Conservation (phyloP, 2,329 filamentous ascomycete species). For the Colletotrichum gigasporum region DNA sequence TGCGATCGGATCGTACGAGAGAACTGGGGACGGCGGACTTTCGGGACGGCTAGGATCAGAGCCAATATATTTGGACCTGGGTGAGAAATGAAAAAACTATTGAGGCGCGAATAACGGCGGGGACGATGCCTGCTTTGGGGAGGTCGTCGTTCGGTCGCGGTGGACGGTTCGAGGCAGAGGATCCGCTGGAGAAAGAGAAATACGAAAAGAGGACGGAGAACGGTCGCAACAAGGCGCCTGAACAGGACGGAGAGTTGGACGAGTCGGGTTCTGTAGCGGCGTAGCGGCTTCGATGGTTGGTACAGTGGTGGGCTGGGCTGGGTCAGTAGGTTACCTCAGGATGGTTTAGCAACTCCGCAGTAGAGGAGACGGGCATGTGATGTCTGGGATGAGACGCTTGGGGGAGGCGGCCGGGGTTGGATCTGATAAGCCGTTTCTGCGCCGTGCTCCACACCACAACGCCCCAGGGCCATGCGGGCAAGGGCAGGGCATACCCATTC, state of each 20-base stretch:
- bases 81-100: background rate
- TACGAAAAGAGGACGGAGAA: background rate
- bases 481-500: conserved; percentile 17
- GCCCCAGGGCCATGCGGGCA: conserved; percentile 20
- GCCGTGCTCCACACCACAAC: conserved; percentile 21
- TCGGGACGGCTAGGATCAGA: conserved; percentile 21
- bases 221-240: background rate
- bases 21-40: conserved; percentile 3
- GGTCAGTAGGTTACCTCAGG: conserved; percentile 8
- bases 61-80: conserved; percentile 9
- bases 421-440: conserved; percentile 27
- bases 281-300: background rate
- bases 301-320: background rate
- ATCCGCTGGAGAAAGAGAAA: conserved; percentile 4
- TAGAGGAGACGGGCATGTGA: conserved; percentile 23
- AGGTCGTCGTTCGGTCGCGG: conserved; percentile 11
- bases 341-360: conserved; percentile 17
- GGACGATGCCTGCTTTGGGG: conserved; percentile 22
- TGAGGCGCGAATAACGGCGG: conserved; percentile 4
- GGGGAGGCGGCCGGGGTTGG: conserved; percentile 17
- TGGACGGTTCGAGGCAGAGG: background rate
- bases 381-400: conserved; percentile 28
- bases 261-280: conserved; percentile 22
- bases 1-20: conserved; percentile 29
- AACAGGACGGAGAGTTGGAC: background rate